Conservation (phyloP, 179 eudicot species). For the Beta macrorhiza region DNA sequence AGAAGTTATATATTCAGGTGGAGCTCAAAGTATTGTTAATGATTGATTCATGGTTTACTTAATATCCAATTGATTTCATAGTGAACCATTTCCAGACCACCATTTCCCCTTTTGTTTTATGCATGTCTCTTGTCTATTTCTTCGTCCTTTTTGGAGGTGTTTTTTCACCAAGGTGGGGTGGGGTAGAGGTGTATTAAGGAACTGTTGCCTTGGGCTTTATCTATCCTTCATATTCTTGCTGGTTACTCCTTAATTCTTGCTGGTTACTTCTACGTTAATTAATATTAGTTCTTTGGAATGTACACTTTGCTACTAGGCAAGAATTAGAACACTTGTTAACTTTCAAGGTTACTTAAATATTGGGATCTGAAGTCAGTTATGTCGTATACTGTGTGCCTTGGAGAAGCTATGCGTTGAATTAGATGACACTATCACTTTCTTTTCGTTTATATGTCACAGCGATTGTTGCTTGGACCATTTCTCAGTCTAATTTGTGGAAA, state of each 20-base stretch:
- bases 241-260: not conserved
- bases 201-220: not conserved
- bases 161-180: not conserved
- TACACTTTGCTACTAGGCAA: no score
- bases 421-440: not conserved
- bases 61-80: not conserved
- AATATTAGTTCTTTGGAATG: no score
- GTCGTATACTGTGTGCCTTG: not conserved
- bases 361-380: not conserved
- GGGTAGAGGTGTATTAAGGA: not conserved
- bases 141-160: not conserved
- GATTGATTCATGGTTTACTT: not conserved
- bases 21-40: not conserved
- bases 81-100: not conserved
- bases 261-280: not conserved
- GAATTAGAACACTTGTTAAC: not conserved
- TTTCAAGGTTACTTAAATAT: not conserved
- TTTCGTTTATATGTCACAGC: not conserved
- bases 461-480: not conserved
- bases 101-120: not conserved
- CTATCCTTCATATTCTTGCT: not conserved
- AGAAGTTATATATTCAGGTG: not conserved
- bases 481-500: not conserved
- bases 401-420: not conserved
- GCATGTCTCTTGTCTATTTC: not conserved